Conservation (phyloP, 2,329 filamentous ascomycete genomes). For the Capronia coronata region DNA sequence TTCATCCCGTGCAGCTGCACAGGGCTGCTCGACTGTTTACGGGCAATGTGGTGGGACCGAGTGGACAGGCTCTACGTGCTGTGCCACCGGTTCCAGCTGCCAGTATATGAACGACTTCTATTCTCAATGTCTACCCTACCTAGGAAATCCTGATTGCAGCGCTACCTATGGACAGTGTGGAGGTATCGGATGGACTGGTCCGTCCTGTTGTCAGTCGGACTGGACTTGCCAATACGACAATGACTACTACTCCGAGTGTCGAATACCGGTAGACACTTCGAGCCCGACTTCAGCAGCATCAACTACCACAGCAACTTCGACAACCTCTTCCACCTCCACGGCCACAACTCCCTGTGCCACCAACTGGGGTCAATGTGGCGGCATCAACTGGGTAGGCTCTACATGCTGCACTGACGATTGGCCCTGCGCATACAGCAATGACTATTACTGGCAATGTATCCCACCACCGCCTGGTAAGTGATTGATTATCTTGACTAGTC, state of each 20-base stretch:
- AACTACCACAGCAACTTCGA: neutral
- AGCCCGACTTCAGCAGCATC: constrained; percentile 1
- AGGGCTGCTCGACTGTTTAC: constrained; percentile 26
- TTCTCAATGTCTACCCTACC: constrained; percentile 37
- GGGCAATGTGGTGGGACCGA: constrained; percentile 43
- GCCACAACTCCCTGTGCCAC: constrained; percentile 6
- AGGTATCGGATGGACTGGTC: neutral
- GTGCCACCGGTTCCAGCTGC: constrained; percentile 38
- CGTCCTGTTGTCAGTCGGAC: constrained; percentile 1
- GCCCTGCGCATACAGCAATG: constrained; percentile 11
- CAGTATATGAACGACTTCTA: constrained; percentile 41
- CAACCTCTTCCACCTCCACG: neutral
- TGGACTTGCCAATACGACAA: constrained; percentile 1
- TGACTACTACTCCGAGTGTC: constrained; percentile 2
- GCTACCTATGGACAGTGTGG: constrained; percentile 4
- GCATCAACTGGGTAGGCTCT: constrained; percentile 20
- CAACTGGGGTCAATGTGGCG: constrained; percentile 24
- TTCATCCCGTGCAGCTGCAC: neutral
- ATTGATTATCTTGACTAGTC: neutral
- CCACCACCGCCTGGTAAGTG: constrained; percentile 5
- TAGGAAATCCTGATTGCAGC: neutral
- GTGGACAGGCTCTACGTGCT: constrained; percentile 38
- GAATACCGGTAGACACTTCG: neutral
- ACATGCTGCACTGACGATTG: constrained; percentile 16
- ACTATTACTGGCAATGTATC: constrained; percentile 14